Evolutionary conservation across 1,284 basidiomycete genomes (phyloP), one percentile per base, ranked within the genome.

Genomic region (Malassezia pachydermatis): DNA sequence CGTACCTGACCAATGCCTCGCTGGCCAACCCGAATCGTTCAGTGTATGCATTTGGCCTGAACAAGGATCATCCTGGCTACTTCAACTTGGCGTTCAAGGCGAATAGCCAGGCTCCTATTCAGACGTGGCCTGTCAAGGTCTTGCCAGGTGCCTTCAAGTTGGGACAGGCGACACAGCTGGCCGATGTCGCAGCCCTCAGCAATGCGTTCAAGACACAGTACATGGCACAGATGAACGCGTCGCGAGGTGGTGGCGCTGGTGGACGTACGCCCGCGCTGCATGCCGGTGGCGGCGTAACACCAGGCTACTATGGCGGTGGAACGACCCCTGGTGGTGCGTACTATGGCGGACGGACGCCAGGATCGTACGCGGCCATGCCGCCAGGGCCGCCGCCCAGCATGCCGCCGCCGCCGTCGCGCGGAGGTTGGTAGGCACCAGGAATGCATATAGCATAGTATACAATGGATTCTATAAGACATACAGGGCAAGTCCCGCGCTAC

Each of bases 1-100:
- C 53, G 17, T 69, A 47, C 54, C 53, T 71, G 42, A 67, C 60
- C 48, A 71, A 65, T 35, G 64, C 32, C 29, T 57, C 43, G 87
- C 65, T 89, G 83, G 90, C 90, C 28, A 92, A 96, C 71, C 90
- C 90, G 5, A 84, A 84, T 13, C 85, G 86, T 73, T 90, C 88
- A 65, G 87, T 88, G 70, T 99, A 99, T 64, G 94, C 88, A 8
- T 99, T 98, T 72, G 85, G 85, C 6, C 77, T 98, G 54, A 94
- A 98, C 70, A 79, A 83, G 51, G 84, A 84, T 61, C 80, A 80
- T 46, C 88, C 94, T 0, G 94, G 94, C 0, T 88, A 92, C 73
- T 88, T 98, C 75, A 85, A 81, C 64, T 78, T 98, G 13, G 87
- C 84, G 65, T 99, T 98, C 79, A 78, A 96, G 65, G 84, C 87